A percentile compares a stretch with the other conserved stretches of the same genome.
phyloP scores from a whole-genome alignment of 2,329 filamentous ascomycete genomes.

The Colletotrichum sp. region DNA sequence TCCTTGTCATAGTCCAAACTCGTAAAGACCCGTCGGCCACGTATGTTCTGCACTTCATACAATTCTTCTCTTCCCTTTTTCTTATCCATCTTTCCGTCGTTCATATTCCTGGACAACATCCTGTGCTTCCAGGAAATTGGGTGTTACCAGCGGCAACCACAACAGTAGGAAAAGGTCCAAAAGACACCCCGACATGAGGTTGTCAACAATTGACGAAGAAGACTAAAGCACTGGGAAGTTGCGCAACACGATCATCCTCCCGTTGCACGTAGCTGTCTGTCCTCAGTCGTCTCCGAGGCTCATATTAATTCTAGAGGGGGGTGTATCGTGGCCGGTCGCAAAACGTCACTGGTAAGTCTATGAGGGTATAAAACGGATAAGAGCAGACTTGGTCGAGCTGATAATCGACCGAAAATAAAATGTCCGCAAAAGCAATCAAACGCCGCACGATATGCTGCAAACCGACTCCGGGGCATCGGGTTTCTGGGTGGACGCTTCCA shows the following conservation, averaged over 20 bases:
- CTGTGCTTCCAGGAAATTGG: neutral
- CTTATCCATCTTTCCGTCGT: neutral
- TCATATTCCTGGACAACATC: neutral
- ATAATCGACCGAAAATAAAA: slow-evolving; percentile 2
- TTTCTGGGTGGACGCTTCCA: neutral
- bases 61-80: neutral
- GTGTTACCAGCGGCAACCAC: neutral
- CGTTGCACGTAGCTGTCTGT: neutral
- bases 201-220: neutral
- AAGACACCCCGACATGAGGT: neutral
- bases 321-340: slow-evolving; percentile 11
- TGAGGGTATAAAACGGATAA: slow-evolving; percentile 23
- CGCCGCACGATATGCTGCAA: slow-evolving; percentile 13
- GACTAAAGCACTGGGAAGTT: neutral
- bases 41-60: neutral
- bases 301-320: slow-evolving; percentile 10
- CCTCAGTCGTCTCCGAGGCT: neutral
- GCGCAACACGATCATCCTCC: neutral
- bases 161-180: neutral
- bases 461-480: neutral
- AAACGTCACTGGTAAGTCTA: slow-evolving; percentile 21
- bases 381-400: slow-evolving; percentile 11
- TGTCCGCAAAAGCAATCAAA: slow-evolving; percentile 15
- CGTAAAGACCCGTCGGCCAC: neutral
- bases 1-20: slow-evolving; percentile 10